Conservation (phyloP, 176 grass and related monocot genomes). For the Melocanna baccifera region DNA sequence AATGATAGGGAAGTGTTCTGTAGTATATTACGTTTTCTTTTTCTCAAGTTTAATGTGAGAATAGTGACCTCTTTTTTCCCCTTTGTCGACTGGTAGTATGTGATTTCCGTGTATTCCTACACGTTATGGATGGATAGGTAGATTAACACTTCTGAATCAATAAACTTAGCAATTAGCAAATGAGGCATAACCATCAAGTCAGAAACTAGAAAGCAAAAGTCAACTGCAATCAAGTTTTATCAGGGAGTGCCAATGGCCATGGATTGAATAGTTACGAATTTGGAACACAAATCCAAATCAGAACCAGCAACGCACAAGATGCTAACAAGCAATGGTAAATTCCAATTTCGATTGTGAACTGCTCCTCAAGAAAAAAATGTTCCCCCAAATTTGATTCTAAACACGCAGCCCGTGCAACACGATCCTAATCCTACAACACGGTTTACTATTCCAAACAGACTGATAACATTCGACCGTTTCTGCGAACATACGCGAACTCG, state of each 20-base stretch:
- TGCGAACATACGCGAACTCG: background rate
- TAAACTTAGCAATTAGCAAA: background rate
- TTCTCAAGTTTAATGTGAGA: background rate
- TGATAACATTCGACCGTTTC: background rate
- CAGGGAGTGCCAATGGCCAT: too few species aligned
- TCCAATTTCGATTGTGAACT: background rate
- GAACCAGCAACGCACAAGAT: background rate
- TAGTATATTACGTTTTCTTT: background rate
- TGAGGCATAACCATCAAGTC: background rate
- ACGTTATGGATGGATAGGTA: background rate
- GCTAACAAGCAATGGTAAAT: background rate
- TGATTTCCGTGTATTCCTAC: background rate
- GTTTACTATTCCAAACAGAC: background rate
- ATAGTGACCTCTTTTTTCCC: background rate
- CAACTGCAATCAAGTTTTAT: background rate
- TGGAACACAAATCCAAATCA: background rate
- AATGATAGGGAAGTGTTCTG: background rate
- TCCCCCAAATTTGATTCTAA: background rate
- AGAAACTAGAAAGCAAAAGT: background rate
- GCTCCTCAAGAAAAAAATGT: background rate
- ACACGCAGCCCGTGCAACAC: background rate
- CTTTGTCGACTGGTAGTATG: background rate
- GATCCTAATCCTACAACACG: background rate
- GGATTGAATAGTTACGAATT: background rate
- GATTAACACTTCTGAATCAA: background rate